Base-by-base conservation (phyloP, 108 stramenopile species). In the Cyclostephanos invisitatus region DNA sequence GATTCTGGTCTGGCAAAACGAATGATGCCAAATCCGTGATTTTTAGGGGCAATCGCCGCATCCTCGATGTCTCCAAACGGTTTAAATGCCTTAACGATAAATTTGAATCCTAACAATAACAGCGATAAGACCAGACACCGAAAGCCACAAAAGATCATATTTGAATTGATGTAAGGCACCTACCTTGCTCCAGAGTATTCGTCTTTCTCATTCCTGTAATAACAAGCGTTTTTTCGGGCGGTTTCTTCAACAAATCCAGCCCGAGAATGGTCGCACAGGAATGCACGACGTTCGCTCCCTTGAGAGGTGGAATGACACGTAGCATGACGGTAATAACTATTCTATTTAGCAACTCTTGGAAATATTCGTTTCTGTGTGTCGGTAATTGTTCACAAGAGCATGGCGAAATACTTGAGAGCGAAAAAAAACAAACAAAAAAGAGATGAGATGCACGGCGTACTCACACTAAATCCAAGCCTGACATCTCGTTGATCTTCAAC, bases 141-240 rank as follows among this genome's bases (percentile, higher is more conserved):
- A 15, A 14, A 0, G 44, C 11, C 1, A 14, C 3, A 14, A 46
- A 40, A 1, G 3, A 46, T 46, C 14, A 14, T 3, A 46, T 15
- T 46, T 3, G 12, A 15, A 46, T 46, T 11, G 36, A 7, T 36
- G 36, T 36, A 36, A 42, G 9, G 4, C 8, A 46, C 44, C 44
- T 15, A 46, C 44, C 44, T 46, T 86, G 73, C 2, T 32, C 58
- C 17, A 78, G 48, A 21, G 70, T 74, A 25, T 79, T 85, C 10
- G 82, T 84, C 63, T 92, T 94, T 32, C 89, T 61, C 93, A 94
- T 92, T 15, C 93, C 93, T 0, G 88, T 74, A 22, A 94, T 70
- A 10, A 94, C 80, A 10, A 94, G 57, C 9, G 89, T 86, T 5
- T 83, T 85, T 40, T 83, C 72, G 53, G 25, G 53, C 6, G 88